Evolutionary conservation across 2,329 filamentous ascomycete species (phyloP).

Genomic region (Xylariaceae sp.): DNA sequence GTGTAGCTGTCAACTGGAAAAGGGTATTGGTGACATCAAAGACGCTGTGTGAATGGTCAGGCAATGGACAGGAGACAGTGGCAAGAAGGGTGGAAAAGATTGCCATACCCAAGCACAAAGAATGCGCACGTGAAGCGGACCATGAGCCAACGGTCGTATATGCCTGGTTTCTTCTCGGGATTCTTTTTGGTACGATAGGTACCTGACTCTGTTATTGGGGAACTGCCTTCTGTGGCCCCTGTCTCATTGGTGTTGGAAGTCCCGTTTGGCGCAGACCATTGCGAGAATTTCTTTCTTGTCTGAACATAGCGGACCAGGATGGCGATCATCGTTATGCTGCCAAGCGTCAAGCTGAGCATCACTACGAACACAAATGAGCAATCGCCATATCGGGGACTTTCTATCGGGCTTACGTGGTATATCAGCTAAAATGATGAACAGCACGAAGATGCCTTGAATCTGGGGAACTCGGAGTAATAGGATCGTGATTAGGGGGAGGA

Average conservation of each 20-base stretch:
- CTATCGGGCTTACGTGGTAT: constrained; percentile 21
- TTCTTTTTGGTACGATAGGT: neutral
- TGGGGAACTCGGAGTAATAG: constrained; percentile 15
- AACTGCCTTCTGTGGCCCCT: neutral
- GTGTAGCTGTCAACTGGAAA: constrained; percentile 20
- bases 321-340: constrained; percentile 18
- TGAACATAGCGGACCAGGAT: constrained; percentile 19
- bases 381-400: too few species aligned
- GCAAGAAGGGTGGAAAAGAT: neutral
- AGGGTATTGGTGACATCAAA: constrained; percentile 24
- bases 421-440: constrained; percentile 22
- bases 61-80: neutral
- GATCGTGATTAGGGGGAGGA: constrained; percentile 21
- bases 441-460: constrained; percentile 15
- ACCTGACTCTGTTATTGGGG: neutral
- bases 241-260: neutral
- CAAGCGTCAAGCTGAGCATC: constrained; percentile 17
- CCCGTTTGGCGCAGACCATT: constrained; percentile 14
- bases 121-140: constrained; percentile 24
- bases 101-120: constrained; percentile 15
- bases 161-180: constrained; percentile 5
- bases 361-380: constrained; percentile 9
- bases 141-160: constrained; percentile 25
- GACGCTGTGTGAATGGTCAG: constrained; percentile 7
- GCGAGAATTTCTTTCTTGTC: constrained; percentile 18